Base-by-base conservation (phyloP, 148 eudicot species). In the Arbutus unedo region DNA sequence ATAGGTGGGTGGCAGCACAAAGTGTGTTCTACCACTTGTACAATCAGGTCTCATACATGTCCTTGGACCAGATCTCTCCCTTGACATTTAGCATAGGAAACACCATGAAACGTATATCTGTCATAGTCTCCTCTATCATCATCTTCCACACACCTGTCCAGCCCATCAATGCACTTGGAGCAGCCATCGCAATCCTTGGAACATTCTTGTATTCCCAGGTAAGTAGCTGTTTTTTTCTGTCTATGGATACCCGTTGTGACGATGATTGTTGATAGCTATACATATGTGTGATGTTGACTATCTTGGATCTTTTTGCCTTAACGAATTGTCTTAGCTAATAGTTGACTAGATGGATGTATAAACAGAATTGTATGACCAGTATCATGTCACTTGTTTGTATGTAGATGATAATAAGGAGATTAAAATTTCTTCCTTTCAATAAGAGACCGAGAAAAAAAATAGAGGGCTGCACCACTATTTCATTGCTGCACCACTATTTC, bases 141-240 rank as follows among this genome's bases (percentile, higher is more conserved):
- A 87, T 87, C 47, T 87, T 87, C 87, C 87, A 21, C 4, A 87
- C 87, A 48, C 87, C 89, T 64, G 87, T 87, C 81, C 87, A 82
- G 83, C 85, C 89, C 4, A 43, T 87, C 81, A 87, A 87, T 80
- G 89, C 87, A 14, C 87, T 87, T 68, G 87, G 89, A 84, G 89
- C 89, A 49, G 89, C 89, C 76, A 87, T 87, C 50, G 89, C 89
- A 56, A 78, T 87, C 81, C 83, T 87, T 87, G 89, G 89, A 84
- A 87, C 89, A 49, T 87, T 87, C 87, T 82, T 87, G 78, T 87
- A 87, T 82, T 87, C 89, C 79, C 89, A 87, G 89, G 89, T 87
- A 76, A 16, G 74, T 43, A n/a, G 51, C 41, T 38, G 38, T 51
- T n/a, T 23, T 54, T 38, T 49, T 62, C 18, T 51, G 18, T n/a